Percentiles rank a stretch among this genome's conserved stretches.
phyloP scores from a whole-genome alignment of 2,329 filamentous ascomycete species.

The Diaporthe australafricana region DNA sequence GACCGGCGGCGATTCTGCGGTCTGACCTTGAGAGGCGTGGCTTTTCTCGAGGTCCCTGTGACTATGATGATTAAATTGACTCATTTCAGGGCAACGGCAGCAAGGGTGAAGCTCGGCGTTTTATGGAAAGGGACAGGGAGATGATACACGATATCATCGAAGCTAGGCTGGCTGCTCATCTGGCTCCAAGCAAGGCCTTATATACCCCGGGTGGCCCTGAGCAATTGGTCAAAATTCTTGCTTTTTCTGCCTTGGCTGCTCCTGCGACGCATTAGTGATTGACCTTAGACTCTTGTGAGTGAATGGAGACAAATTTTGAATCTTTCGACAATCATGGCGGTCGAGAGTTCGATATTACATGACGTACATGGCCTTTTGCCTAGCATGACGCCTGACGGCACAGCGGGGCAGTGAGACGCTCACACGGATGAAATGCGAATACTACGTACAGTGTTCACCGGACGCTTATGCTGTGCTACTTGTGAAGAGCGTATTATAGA shows the following conservation, averaged over 20 bases:
- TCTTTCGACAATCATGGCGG: neutral
- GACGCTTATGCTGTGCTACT: neutral
- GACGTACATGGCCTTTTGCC: neutral
- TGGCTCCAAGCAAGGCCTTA: conserved; percentile 33
- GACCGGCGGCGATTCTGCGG: neutral
- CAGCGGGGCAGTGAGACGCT: neutral
- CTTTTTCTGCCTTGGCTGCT: neutral
- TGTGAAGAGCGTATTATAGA: neutral
- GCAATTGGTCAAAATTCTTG: conserved; percentile 12
- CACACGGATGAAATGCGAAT: neutral
- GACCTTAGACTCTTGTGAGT: neutral
- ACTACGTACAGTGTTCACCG: neutral
- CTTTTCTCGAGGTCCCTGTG: neutral
- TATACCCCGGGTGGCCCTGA: conserved; percentile 33
- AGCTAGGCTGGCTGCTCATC: conserved; percentile 23
- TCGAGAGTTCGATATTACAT: neutral
- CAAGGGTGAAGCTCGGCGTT: conserved; percentile 25
- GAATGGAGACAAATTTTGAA: neutral
- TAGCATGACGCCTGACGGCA: neutral
- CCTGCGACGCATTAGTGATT: neutral
- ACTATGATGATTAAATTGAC: conserved; percentile 9
- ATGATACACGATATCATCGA: conserved; percentile 30
- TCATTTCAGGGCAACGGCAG: neutral
- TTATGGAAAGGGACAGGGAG: conserved; percentile 16
- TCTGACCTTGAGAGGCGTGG: neutral